Conservation (phyloP, 257 asterid genomes). For the Nicotiana knightiana region DNA sequence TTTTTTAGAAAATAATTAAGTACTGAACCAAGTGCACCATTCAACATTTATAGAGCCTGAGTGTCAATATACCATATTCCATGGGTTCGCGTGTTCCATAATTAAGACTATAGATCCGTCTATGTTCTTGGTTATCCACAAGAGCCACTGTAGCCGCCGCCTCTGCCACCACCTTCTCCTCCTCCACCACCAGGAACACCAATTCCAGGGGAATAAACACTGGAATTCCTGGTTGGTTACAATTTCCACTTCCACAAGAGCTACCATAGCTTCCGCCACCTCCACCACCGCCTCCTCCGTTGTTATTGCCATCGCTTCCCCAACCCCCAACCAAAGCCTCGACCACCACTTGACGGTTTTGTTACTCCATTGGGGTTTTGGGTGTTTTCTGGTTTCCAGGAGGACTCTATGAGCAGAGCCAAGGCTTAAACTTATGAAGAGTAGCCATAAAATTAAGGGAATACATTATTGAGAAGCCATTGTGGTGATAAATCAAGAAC, state of each 20-base stretch:
- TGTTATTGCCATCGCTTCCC: neutral
- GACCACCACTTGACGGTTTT: neutral
- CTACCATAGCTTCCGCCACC: neutral
- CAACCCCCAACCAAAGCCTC: neutral
- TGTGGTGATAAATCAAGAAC: neutral
- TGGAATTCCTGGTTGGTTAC: too few species aligned
- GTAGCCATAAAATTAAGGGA: neutral
- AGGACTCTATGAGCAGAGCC: slow-evolving; percentile 19
- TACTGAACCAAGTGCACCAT: too few species aligned
- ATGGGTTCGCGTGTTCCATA: too few species aligned
- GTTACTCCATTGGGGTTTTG: neutral
- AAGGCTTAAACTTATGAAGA: slow-evolving; percentile 1
- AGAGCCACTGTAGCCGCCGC: too few species aligned
- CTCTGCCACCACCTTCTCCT: too few species aligned
- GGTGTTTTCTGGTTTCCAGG: neutral
- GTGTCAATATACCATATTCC: too few species aligned
- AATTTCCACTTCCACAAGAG: neutral
- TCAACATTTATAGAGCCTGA: too few species aligned
- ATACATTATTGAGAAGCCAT: slow-evolving; percentile 15
- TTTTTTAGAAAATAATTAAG: neutral
- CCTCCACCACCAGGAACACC: too few species aligned
- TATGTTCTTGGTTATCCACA: neutral
- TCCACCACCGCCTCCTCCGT: neutral
- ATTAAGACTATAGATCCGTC: too few species aligned
- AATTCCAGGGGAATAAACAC: too few species aligned